Evolutionary conservation across 208 protist genomes (phyloP).

Genomic region (Trichomonas gallinae): DNA sequence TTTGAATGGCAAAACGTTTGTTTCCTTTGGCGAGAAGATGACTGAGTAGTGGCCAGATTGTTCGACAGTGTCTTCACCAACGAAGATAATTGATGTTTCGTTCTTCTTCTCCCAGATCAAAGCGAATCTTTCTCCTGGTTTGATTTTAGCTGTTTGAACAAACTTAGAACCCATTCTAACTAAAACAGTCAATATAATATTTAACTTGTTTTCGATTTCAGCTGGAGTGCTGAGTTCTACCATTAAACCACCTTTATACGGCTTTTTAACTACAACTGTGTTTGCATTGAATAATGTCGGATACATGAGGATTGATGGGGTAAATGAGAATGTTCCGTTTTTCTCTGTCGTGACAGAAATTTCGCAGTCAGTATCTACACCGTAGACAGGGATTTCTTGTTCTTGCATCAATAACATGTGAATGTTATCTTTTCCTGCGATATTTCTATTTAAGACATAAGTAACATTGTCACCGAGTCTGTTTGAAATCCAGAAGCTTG

Average conservation of each 20-base stretch:
- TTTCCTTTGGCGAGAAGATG: background rate
- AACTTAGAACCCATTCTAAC: background rate
- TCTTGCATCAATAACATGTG: background rate
- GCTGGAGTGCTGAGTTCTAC: background rate
- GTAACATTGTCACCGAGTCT: background rate
- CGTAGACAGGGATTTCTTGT: background rate
- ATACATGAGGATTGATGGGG: background rate
- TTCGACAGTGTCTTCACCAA: background rate
- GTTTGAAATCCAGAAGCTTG: background rate
- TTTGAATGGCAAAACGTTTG: background rate
- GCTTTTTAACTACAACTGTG: background rate
- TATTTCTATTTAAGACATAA: background rate
- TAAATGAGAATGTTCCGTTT: background rate
- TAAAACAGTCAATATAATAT: background rate
- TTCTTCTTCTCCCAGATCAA: background rate
- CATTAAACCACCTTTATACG: background rate
- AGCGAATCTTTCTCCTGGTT: background rate
- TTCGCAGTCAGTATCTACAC: background rate
- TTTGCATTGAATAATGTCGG: background rate
- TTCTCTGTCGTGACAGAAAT: background rate
- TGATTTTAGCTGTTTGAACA: background rate
- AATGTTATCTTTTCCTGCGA: background rate
- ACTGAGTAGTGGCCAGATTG: background rate
- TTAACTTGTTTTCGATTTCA: background rate
- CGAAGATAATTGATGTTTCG: background rate